Conservation (phyloP, 1,284 basidiomycete species). For the Ceratobasidium sp. region DNA sequence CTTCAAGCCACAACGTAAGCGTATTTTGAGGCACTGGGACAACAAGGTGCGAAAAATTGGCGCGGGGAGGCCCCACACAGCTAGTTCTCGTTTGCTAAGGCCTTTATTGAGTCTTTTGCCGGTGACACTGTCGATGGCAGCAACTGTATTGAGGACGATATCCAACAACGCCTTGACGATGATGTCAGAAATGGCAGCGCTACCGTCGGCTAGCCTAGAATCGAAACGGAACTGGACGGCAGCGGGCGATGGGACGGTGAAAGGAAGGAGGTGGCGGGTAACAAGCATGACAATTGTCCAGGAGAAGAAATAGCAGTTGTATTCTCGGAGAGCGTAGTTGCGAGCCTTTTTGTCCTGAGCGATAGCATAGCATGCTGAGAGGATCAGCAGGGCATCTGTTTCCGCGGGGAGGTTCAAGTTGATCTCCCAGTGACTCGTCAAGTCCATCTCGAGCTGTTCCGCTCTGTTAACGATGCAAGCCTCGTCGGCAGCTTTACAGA, state of each 20-base stretch:
- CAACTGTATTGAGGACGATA: slow-evolving; percentile 8
- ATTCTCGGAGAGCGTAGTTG: too few species aligned
- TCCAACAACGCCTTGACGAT: slow-evolving; percentile 26
- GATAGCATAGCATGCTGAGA: slow-evolving; percentile 12
- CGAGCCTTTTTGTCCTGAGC: slow-evolving; percentile 27
- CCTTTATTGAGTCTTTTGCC: slow-evolving; percentile 12
- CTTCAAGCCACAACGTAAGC: slow-evolving; percentile 22
- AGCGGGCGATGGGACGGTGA: slow-evolving; percentile 6
- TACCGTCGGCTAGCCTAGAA: slow-evolving; percentile 7
- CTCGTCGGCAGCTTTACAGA: slow-evolving; percentile 7
- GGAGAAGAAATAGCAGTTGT: too few species aligned
- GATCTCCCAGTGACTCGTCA: slow-evolving; percentile 19
- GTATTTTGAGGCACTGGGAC: slow-evolving; percentile 32
- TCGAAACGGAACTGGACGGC: slow-evolving; percentile 6
- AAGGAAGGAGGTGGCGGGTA: slow-evolving; percentile 14
- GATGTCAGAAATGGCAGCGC: slow-evolving; percentile 5
- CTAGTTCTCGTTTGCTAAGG: slow-evolving; percentile 30
- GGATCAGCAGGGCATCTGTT: neutral
- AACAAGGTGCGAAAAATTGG: slow-evolving; percentile 7
- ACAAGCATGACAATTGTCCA: slow-evolving; percentile 21
- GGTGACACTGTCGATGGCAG: slow-evolving; percentile 12
- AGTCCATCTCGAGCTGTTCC: slow-evolving; percentile 1
- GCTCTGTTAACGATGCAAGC: neutral
- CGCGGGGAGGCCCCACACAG: slow-evolving; percentile 25
- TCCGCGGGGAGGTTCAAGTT: neutral